phyloP scores from a whole-genome alignment of 768 basidiomycete species.

The Daedaleopsis sinensis region DNA sequence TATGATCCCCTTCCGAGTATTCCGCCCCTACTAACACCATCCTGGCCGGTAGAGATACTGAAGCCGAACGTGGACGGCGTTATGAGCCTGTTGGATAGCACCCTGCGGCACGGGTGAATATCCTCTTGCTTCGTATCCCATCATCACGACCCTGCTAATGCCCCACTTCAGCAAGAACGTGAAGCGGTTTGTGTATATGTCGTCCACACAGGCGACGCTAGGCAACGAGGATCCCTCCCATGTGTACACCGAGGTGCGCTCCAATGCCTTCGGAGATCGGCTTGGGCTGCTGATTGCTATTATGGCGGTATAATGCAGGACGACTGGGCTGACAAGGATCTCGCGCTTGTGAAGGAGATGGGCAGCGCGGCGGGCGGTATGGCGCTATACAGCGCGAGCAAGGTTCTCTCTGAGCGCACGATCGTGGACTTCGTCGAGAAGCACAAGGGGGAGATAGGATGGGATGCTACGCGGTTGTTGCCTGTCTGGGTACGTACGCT shows the following conservation, averaged over 20 bases:
- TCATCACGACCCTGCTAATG: no score
- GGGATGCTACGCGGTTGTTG: conserved; percentile 9
- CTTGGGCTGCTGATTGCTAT: neutral
- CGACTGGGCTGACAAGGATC: conserved; percentile 39
- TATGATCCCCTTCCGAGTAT: no score
- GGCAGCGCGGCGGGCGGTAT: conserved; percentile 31
- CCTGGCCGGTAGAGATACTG: conserved; percentile 61
- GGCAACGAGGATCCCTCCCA: conserved; percentile 27
- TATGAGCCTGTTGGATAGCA: conserved; percentile 58
- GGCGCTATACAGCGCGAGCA: conserved; percentile 35
- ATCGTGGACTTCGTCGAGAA: conserved; percentile 10
- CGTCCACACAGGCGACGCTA: conserved; percentile 52
- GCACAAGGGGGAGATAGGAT: conserved; percentile 6
- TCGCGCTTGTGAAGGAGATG: conserved; percentile 33
- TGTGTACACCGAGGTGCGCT: conserved; percentile 45
- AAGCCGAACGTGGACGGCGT: conserved; percentile 78
- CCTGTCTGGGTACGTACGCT: conserved; percentile 29
- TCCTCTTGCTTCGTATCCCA: neutral
- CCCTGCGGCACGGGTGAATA: conserved; percentile 50
- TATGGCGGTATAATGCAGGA: conserved; percentile 28
- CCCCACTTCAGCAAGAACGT: conserved; percentile 30
- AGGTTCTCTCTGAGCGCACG: conserved; percentile 37
- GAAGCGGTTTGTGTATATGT: conserved; percentile 66
- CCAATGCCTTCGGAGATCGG: no score
- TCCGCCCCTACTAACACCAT: conserved; percentile 35